phyloP scores from a whole-genome alignment of 2,329 filamentous ascomycete species.

The Colletotrichum shisoi region DNA sequence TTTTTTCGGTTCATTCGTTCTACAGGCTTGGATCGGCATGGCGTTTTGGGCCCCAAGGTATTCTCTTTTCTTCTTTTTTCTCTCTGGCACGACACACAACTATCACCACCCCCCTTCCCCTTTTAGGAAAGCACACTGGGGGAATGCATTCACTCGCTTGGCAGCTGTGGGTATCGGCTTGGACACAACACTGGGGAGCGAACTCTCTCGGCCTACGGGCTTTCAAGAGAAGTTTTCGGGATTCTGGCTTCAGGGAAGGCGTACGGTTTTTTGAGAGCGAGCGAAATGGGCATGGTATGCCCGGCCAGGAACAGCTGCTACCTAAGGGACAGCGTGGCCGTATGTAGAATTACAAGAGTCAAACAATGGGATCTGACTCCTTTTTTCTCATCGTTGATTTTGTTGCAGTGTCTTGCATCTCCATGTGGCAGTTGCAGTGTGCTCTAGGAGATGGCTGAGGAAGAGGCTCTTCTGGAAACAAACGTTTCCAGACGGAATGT shows the following conservation, averaged over 20 bases:
- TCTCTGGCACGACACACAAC: conserved; percentile 20
- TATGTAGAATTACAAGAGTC: conserved; percentile 36
- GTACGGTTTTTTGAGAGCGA: conserved; percentile 29
- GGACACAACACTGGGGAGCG: conserved; percentile 30
- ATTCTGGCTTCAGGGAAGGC: conserved; percentile 22
- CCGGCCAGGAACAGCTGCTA: conserved; percentile 33
- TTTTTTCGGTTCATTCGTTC: conserved; percentile 18
- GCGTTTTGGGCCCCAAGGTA: conserved; percentile 19
- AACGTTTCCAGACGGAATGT: conserved; percentile 1
- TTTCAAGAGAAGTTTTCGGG: conserved; percentile 7
- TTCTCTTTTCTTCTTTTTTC: conserved; percentile 3
- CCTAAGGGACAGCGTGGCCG: conserved; percentile 31
- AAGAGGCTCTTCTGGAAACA: conserved; percentile 18
- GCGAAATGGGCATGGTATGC: conserved; percentile 29
- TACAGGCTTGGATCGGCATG: conserved; percentile 18
- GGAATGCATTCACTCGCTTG: conserved; percentile 27
- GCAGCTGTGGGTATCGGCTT: conserved; percentile 29
- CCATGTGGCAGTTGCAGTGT: neutral
- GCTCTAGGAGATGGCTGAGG: neutral
- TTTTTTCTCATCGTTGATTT: conserved; percentile 5
- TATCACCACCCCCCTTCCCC: neutral
- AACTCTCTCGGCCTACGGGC: conserved; percentile 20
- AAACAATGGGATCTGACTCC: conserved; percentile 29
- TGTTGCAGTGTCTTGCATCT: neutral
- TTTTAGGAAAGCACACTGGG: conserved; percentile 20